Percentiles rank a stretch among this genome's conserved stretches.
Evolutionary conservation across 176 grass and related monocot species (phyloP).

Genomic region (barley (Hordeum vulgare)): DNA sequence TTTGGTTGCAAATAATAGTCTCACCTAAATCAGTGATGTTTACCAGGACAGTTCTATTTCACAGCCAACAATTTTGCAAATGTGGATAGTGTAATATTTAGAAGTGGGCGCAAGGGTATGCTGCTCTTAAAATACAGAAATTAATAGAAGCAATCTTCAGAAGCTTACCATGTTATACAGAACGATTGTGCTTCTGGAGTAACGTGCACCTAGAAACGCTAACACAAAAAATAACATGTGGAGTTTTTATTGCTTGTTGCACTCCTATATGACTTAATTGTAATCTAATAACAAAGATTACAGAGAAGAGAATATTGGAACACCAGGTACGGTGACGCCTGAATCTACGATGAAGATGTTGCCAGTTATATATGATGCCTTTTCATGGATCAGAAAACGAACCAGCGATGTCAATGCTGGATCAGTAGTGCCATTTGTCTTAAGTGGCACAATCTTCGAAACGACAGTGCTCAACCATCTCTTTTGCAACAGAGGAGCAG

Average conservation of each 20-base stretch:
- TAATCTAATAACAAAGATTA: conserved; percentile 21
- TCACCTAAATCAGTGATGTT: neutral
- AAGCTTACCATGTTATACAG: neutral
- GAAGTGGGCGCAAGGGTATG: neutral
- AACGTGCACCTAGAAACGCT: neutral
- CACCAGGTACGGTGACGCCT: conserved; percentile 54
- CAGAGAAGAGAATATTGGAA: conserved; percentile 84
- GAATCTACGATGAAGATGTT: conserved; percentile 76
- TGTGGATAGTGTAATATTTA: neutral
- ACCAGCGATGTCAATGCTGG: conserved; percentile 73
- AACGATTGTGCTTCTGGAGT: neutral
- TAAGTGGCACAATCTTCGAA: conserved; percentile 59
- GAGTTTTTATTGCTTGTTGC: neutral
- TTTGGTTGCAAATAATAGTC: neutral
- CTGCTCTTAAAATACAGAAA: neutral
- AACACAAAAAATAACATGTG: neutral
- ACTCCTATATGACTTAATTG: neutral
- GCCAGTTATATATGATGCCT: conserved; percentile 66
- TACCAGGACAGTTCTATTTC: neutral
- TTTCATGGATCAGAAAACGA: conserved; percentile 66
- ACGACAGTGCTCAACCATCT: conserved; percentile 57
- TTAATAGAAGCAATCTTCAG: neutral
- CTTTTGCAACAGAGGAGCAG: conserved; percentile 47
- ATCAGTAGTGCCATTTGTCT: conserved; percentile 49
- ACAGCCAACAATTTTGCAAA: neutral